These are phyloP conservation scores for Cercospora nicotianae DNA, from an alignment of 2,329 filamentous ascomycete species.

Conservation along the genomic window DNA sequence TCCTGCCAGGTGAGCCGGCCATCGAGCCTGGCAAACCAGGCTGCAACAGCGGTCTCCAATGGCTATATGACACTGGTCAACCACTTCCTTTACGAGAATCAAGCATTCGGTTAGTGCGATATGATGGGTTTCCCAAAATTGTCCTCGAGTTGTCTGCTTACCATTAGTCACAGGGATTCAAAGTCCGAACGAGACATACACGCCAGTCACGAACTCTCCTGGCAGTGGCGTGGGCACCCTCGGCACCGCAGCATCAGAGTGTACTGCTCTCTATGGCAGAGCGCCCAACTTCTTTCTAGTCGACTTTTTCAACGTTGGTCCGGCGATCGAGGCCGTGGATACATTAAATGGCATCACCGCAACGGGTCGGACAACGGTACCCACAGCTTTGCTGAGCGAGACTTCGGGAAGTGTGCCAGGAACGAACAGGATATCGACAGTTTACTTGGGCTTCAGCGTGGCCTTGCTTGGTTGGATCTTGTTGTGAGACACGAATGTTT, in stretches of 20 bases:
- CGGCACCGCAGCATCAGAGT: conserved; percentile 44
- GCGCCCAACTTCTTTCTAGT: conserved; percentile 47
- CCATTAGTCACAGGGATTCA: conserved; percentile 30
- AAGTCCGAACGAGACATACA: conserved; percentile 45
- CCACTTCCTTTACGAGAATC: conserved; percentile 49
- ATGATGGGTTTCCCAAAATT: neutral
- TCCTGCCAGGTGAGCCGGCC: conserved; percentile 25
- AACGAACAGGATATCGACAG: conserved; percentile 16
- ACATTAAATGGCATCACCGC: conserved; percentile 40
- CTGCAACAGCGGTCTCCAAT: conserved; percentile 17
- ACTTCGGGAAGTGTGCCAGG: conserved; percentile 16
- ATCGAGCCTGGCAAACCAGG: conserved; percentile 21
- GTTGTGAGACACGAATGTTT: conserved; percentile 20
- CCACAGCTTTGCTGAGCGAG: conserved; percentile 16
- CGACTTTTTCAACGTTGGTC: conserved; percentile 49
- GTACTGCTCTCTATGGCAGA: conserved; percentile 42
- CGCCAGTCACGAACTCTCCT: conserved; percentile 46
- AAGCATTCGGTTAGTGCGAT: conserved; percentile 37
- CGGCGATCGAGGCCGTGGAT: conserved; percentile 45
- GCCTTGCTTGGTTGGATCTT: conserved; percentile 23
- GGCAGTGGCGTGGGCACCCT: conserved; percentile 46
- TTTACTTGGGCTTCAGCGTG: conserved; percentile 19
- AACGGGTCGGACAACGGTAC: conserved; percentile 18
- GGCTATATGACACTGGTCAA: conserved; percentile 50
- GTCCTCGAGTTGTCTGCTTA: neutral